phyloP scores from a whole-genome alignment of 1,139 yeast genomes.

The Sugiyamaella neomexicana region DNA sequence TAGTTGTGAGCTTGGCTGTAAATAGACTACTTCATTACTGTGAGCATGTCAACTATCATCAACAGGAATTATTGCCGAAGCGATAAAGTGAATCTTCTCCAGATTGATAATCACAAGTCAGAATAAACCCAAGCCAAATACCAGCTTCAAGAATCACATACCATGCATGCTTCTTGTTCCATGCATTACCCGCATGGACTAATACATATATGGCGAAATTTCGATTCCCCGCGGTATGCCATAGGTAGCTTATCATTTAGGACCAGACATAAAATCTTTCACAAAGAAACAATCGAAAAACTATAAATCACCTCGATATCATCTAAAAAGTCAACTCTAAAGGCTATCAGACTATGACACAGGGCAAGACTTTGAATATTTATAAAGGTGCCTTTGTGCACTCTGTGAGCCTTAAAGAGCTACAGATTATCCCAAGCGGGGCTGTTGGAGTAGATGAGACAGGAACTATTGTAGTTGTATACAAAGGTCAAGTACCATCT shows the following conservation, averaged over 20 bases:
- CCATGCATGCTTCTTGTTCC: no score
- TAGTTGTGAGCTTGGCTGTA: no score
- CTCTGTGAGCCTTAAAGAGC: conserved; percentile 49
- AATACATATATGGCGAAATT: neutral
- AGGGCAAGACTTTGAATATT: conserved; percentile 26
- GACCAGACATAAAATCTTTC: neutral
- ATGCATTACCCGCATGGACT: no score
- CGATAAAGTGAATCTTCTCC: no score
- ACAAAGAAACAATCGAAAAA: neutral
- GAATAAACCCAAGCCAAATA: no score
- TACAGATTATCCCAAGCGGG: conserved; percentile 52
- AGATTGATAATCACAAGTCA: no score
- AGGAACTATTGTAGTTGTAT: conserved; percentile 52
- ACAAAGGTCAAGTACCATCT: conserved; percentile 23
- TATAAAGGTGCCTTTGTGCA: conserved; percentile 60
- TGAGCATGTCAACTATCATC: no score
- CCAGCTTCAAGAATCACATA: no score
- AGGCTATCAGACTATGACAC: conserved; percentile 19
- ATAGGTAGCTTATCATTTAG: conserved; percentile 5
- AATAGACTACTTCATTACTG: no score
- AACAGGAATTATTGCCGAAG: no score
- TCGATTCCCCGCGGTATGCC: conserved; percentile 9
- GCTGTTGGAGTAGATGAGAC: conserved; percentile 53
- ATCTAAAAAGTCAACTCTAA: neutral
- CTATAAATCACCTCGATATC: neutral